Percentiles rank a stretch among this genome's conserved stretches.
phyloP scores from a whole-genome alignment of 495 filamentous ascomycete species.

The Penicillium salamii region DNA sequence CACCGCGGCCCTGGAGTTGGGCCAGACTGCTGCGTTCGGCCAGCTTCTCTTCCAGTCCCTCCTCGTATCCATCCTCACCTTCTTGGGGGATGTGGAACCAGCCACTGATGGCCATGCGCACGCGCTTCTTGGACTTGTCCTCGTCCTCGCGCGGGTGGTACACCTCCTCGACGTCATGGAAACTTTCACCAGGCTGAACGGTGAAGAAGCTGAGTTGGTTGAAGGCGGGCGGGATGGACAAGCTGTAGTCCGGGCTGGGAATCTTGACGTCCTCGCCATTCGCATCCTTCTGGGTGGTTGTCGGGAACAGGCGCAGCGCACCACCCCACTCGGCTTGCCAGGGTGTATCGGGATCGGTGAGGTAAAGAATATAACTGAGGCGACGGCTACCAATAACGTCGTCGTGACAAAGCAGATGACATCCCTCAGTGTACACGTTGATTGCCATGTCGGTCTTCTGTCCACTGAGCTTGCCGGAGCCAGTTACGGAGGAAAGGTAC shows the following conservation, averaged over 20 bases:
- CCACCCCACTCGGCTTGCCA: slow-evolving; percentile 96
- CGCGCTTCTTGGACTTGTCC: slow-evolving; percentile 62
- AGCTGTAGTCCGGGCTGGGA: slow-evolving; percentile 68
- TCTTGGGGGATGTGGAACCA: slow-evolving; percentile 98
- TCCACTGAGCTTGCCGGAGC: slow-evolving; percentile 81
- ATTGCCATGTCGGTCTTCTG: slow-evolving; percentile 99
- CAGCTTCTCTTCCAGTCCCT: slow-evolving; percentile 83
- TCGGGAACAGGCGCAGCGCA: slow-evolving; percentile 85
- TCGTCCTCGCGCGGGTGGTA: slow-evolving; percentile 67
- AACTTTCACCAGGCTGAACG: slow-evolving; percentile 94
- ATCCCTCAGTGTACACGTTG: slow-evolving; percentile 95
- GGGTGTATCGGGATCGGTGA: slow-evolving; percentile 85
- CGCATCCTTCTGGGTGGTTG: slow-evolving; percentile 60
- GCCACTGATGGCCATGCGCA: slow-evolving; percentile 97
- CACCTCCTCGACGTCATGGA: slow-evolving; percentile 98
- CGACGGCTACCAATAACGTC: slow-evolving; percentile 94
- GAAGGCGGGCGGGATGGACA: slow-evolving; percentile 88
- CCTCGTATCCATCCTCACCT: slow-evolving; percentile 89
- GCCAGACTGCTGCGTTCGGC: slow-evolving; percentile 84
- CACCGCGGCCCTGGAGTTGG: slow-evolving; percentile 87
- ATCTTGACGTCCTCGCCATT: slow-evolving; percentile 67
- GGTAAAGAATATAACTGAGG: slow-evolving; percentile 94
- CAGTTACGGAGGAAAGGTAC: slow-evolving; percentile 81
- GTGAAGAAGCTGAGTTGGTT: slow-evolving; percentile 98
- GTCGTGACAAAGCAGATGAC: slow-evolving; percentile 94